Base-by-base conservation (phyloP, 169 alveolate species). In the Plasmodium reichenowi region DNA sequence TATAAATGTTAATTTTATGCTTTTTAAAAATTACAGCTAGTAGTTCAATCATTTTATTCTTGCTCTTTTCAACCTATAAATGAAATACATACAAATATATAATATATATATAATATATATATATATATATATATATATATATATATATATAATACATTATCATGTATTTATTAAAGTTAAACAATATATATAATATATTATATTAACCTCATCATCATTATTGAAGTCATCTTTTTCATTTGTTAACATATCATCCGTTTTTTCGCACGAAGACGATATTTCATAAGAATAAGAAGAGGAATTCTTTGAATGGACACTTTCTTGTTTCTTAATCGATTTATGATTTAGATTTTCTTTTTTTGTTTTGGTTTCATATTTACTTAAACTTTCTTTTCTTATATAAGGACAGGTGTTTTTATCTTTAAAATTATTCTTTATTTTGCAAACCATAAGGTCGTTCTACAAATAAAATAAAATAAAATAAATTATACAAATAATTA, bases 11-110 rank as follows among this genome's bases (percentile, higher is more conserved):
- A 4, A 32, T 24, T 10, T 70, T 8, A 24, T 7, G 13, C 62
- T 76, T 64, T 58, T 56, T 20, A 7, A 32, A 15, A 43, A 5
- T 76, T 76, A 76, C 89, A 7, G 78, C 89, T 66, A 76, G 89
- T 45, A 76, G 76, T 66, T 76, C 68, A 24, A 76, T 76, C 89
- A 76, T 76, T 71, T 58, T 76, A 17, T 71, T 76, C 47, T 76
- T 76, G 89, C 89, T 76, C 43, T 68, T 52, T 76, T 76, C 89
- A 52, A 76, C 67, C 89, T 76, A 71, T 20, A 22, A 43, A 70
- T n/a, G 12, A 47, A 8, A 72, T 13, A 72, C 32, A 52, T 22
- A 72, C 52, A 72, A 2, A 59, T 17, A 17, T 17, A 59, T 17
- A 3, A 58, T 58, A 15, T 10, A 58, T 17, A 58, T 13, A 58